Evolutionary conservation across 2,329 filamentous ascomycete genomes (phyloP).

Genomic region (Lachnellula willkommii): DNA sequence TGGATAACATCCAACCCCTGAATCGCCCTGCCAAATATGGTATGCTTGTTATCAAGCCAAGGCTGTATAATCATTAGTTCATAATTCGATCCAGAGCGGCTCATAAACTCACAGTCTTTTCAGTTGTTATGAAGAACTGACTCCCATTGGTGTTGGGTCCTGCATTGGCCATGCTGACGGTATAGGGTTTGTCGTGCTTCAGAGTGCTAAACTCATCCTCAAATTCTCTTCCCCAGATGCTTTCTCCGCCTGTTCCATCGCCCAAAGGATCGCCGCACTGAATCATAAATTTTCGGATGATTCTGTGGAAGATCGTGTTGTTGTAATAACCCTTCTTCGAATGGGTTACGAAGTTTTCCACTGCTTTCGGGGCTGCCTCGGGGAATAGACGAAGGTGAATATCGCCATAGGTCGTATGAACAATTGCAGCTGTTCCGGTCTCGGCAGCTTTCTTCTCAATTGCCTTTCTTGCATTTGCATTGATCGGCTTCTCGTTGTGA

Average conservation of each 20-base stretch:
- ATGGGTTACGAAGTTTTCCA: constrained; percentile 96
- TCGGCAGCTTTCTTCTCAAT: constrained; percentile 59
- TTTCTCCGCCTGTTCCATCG: constrained; percentile 84
- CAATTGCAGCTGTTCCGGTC: constrained; percentile 70
- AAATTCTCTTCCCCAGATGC: constrained; percentile 89
- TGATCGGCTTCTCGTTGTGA: constrained; percentile 86
- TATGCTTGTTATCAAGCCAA: constrained; percentile 95
- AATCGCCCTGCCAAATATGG: constrained; percentile 86
- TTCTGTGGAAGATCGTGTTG: constrained; percentile 92
- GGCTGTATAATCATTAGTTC: constrained; percentile 43
- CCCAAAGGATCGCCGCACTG: constrained; percentile 79
- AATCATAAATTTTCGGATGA: constrained; percentile 99
- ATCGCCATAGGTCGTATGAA: constrained; percentile 92
- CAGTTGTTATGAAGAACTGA: constrained; percentile 98
- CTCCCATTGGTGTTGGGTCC: constrained; percentile 92
- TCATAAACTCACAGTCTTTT: constrained; percentile 67
- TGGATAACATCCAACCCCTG: constrained; percentile 92
- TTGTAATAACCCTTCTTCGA: constrained; percentile 91
- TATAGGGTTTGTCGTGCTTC: constrained; percentile 94
- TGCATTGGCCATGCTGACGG: constrained; percentile 95
- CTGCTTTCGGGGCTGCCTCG: constrained; percentile 84
- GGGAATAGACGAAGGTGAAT: constrained; percentile 92
- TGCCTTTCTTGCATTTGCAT: constrained; percentile 51
- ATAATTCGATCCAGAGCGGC: not conserved
- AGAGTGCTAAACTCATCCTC: constrained; percentile 89